Evolutionary conservation across 1,284 basidiomycete genomes (phyloP).

Genomic region (Ganoderma resinaceum): DNA sequence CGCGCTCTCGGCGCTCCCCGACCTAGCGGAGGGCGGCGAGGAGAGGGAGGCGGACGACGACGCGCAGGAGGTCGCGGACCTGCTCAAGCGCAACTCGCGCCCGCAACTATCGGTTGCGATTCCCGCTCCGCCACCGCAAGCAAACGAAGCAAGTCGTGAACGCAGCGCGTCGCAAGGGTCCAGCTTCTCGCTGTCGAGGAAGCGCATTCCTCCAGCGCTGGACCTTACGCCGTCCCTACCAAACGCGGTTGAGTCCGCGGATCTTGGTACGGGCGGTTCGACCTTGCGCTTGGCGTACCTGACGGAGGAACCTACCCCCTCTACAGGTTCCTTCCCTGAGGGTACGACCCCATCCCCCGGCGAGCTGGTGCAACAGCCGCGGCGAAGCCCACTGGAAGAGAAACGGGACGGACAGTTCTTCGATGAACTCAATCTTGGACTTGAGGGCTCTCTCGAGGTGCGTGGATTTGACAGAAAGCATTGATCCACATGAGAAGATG

Average conservation of each 20-base stretch:
- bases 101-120: conserved; percentile 42
- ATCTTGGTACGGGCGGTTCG: conserved; percentile 32
- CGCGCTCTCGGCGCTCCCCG: conserved; percentile 50
- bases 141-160: conserved; percentile 18
- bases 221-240: conserved; percentile 44
- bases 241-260: conserved; percentile 25
- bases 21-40: conserved; percentile 40
- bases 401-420: conserved; percentile 74
- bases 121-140: conserved; percentile 37
- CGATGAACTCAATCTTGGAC: conserved; percentile 73
- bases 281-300: conserved; percentile 43
- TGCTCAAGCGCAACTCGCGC: conserved; percentile 40
- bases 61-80: conserved; percentile 37
- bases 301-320: conserved; percentile 32
- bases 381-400: conserved; percentile 58
- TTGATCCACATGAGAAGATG: background rate
- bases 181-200: conserved; percentile 30
- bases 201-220: conserved; percentile 57
- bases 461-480: background rate
- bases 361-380: conserved; percentile 21
- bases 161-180: conserved; percentile 39
- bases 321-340: conserved; percentile 16
- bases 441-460: conserved; percentile 49
- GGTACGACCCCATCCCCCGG: conserved; percentile 18
- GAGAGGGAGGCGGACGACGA: conserved; percentile 29